Percentiles rank a stretch among this genome's conserved stretches.
Evolutionary conservation across 1,139 yeast species (phyloP).

Genomic region (Blastobotrys serpentis): DNA sequence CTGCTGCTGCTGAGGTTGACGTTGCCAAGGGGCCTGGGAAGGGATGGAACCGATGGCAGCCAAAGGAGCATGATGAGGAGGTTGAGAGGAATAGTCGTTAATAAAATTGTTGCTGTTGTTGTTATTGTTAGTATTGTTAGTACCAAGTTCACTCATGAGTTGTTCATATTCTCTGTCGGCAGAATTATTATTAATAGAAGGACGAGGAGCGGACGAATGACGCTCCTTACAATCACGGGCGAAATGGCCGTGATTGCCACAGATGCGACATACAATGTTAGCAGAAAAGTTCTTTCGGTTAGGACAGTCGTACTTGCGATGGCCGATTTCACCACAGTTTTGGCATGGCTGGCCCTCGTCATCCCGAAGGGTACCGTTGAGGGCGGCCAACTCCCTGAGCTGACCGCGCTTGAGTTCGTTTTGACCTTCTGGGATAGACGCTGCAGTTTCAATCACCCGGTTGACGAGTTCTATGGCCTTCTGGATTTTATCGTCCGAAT

Average conservation of each 20-base stretch:
- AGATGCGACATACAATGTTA: slow-evolving; percentile 65
- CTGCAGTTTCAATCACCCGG: slow-evolving; percentile 73
- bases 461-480: slow-evolving; percentile 75
- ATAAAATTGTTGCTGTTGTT: slow-evolving; percentile 13
- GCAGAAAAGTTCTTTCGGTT: slow-evolving; percentile 53
- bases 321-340: slow-evolving; percentile 60
- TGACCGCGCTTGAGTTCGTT: slow-evolving; percentile 91
- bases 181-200: slow-evolving; percentile 9
- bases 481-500: slow-evolving; percentile 71
- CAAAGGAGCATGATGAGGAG: no score
- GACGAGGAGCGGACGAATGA: slow-evolving; percentile 15
- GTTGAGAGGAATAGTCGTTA: slow-evolving; percentile 9
- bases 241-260: slow-evolving; percentile 84
- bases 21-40: slow-evolving; percentile 18
- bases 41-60: slow-evolving; percentile 15
- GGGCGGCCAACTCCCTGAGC: slow-evolving; percentile 83
- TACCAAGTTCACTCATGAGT: slow-evolving; percentile 51
- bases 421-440: slow-evolving; percentile 87
- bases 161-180: slow-evolving; percentile 51
- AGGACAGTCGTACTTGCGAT: slow-evolving; percentile 62
- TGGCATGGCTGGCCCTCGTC: slow-evolving; percentile 68
- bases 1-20: slow-evolving; percentile 14
- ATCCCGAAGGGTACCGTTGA: slow-evolving; percentile 92
- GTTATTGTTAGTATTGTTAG: slow-evolving; percentile 28
- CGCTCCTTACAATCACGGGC: slow-evolving; percentile 76